These are phyloP conservation scores for Hypocreales sp. DNA, from an alignment of 2,329 filamentous ascomycete genomes.

Conservation along the genomic window DNA sequence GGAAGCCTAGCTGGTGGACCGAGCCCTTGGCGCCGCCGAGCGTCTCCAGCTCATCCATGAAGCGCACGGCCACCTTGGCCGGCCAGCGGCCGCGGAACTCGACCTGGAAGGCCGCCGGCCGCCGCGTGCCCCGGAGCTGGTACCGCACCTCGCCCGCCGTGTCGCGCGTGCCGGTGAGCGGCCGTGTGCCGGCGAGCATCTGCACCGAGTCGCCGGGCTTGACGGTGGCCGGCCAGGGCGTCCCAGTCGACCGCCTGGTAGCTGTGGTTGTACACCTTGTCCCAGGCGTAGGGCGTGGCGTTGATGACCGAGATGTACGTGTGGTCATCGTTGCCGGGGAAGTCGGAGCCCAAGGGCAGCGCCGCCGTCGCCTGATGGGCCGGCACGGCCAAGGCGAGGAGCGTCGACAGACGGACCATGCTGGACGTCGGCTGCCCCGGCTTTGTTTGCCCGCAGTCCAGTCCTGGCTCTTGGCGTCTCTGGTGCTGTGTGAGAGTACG, in stretches of 20 bases:
- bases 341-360: too few relatives aligned
- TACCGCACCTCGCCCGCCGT: slow-evolving; percentile 14
- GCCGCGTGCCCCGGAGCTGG: slow-evolving; percentile 10
- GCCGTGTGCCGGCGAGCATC: background rate
- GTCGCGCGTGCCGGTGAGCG: slow-evolving; percentile 3
- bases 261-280: slow-evolving; percentile 4
- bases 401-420: too few relatives aligned
- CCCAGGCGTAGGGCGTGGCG: slow-evolving; percentile 17
- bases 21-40: slow-evolving; percentile 3
- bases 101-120: slow-evolving; percentile 12
- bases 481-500: too few relatives aligned
- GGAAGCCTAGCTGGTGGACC: slow-evolving; percentile 6
- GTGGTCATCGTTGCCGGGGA: slow-evolving; percentile 2
- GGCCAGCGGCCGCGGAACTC: slow-evolving; percentile 6
- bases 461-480: too few relatives aligned
- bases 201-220: slow-evolving; percentile 9
- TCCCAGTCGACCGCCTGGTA: slow-evolving; percentile 10
- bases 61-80: slow-evolving; percentile 4
- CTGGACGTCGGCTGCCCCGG: too few relatives aligned
- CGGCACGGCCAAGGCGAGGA: too few relatives aligned
- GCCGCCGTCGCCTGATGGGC: too few relatives aligned
- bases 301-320: slow-evolving; percentile 14
- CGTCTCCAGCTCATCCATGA: slow-evolving; percentile 10
- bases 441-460: too few relatives aligned
- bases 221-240: slow-evolving; percentile 11